A percentile compares a stretch with the other conserved stretches of the same genome.
Conservation (phyloP, 768 basidiomycete species). For the Leccinum longicurvipes region DNA sequence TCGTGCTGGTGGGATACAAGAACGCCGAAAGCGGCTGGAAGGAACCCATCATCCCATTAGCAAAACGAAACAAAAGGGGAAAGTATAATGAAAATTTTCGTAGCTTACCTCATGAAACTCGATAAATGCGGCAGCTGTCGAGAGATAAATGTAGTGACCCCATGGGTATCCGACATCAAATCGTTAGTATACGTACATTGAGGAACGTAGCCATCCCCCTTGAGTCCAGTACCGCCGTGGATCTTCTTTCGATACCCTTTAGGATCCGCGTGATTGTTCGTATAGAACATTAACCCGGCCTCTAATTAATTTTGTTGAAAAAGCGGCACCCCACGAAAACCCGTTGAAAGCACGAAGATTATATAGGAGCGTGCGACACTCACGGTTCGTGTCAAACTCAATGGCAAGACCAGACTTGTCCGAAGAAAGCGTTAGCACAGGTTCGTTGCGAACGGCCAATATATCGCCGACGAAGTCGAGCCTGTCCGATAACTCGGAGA, state of each 20-base stretch:
- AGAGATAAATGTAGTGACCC: background rate
- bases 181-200: conserved; percentile 42
- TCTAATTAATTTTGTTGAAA: conserved; percentile 39
- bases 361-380: conserved; percentile 25
- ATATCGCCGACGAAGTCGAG: conserved; percentile 43
- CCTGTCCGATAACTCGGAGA: conserved; percentile 37
- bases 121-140: conserved; percentile 57
- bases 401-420: conserved; percentile 57
- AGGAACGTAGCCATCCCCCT: conserved; percentile 56
- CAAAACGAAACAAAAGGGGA: background rate
- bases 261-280: conserved; percentile 51
- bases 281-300: conserved; percentile 73
- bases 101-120: conserved; percentile 61
- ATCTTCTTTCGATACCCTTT: conserved; percentile 62
- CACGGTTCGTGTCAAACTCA: conserved; percentile 68
- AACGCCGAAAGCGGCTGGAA: conserved; percentile 58
- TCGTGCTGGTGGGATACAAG: conserved; percentile 45
- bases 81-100: too few species aligned
- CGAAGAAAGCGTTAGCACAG: conserved; percentile 53
- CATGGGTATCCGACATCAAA: background rate
- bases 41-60: background rate
- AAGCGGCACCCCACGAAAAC: background rate
- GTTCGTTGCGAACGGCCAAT: conserved; percentile 31
- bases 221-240: conserved; percentile 67
- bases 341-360: background rate